phyloP scores from a whole-genome alignment of 345 rosid species.

The Brassica rapa region DNA sequence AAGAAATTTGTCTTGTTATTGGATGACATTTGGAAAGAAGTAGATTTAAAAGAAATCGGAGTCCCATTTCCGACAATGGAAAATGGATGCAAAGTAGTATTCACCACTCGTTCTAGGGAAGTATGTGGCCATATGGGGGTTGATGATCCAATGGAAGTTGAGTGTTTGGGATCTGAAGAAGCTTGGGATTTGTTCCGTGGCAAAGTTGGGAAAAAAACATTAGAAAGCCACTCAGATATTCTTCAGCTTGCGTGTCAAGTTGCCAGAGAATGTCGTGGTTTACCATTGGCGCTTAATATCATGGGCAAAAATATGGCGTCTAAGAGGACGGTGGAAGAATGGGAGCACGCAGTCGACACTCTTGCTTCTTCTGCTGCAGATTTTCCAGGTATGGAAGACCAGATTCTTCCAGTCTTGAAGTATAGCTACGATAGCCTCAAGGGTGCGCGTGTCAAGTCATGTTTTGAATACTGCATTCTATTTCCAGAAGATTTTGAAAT shows the following conservation, averaged over 20 bases:
- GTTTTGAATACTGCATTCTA: not conserved
- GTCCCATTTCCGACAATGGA: not conserved
- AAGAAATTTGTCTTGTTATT: no score
- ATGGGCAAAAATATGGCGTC: no score
- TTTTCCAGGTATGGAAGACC: not conserved
- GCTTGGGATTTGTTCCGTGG: not conserved
- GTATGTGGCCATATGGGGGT: not conserved
- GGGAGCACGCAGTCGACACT: not conserved
- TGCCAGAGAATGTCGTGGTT: not conserved
- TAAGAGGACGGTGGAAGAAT: no score
- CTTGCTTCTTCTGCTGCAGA: not conserved
- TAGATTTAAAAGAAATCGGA: not conserved
- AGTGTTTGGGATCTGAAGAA: not conserved
- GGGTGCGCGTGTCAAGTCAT: not conserved
- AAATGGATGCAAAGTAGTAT: not conserved
- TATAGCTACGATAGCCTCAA: not conserved
- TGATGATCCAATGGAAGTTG: not conserved
- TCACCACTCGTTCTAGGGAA: not conserved
- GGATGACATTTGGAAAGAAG: not conserved
- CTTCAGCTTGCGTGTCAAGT: not conserved
- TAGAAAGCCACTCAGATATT: not conserved
- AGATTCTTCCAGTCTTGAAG: not conserved
- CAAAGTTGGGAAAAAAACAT: not conserved
- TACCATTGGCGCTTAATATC: no score
- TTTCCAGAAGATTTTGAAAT: not conserved